Evolutionary conservation across 345 rosid species (phyloP), one percentile per base, ranked within the genome.

Genomic region (Ceriops tagal): DNA sequence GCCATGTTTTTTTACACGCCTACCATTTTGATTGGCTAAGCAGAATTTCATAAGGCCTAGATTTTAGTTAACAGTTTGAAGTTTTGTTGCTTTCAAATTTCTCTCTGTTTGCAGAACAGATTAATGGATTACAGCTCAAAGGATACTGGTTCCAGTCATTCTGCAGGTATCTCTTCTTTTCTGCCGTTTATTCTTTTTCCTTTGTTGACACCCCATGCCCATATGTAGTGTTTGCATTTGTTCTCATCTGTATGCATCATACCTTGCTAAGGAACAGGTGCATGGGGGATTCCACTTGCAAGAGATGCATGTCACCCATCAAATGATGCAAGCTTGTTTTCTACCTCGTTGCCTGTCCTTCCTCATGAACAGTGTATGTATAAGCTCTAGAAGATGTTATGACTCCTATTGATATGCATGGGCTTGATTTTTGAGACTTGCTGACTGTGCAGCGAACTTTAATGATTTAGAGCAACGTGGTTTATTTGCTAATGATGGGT

Each of bases 261-360:
- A 34, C 32, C 43, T 58, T 63, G 53, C 60, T 67, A 4, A 27
- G 35, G 75, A 60, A 75, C 73, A 76, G 75, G 80, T 76, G 81
- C 82, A 35, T 86, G 91, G 89, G 91, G 86, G 34, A 78, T 82
- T 61, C 79, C 83, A 18, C 65, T 30, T 30, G 81, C 85, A 70
- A 72, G 69, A 39, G 71, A 53, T 35, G 53, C 73, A 61, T 71
- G 71, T 78, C 79, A 71, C 63, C 71, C 90, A 19, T 78, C 91
- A 21, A 79, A 58, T 71, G 96, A 93, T 79, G 87, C 90, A 58
- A 73, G 86, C 82, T 69, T 93, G 75, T 93, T 93, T 79, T 93
- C 98, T 13, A 82, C 82, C 78, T 93, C 98, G 16, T 68, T 93
- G 69, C 98, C 97, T 32, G 91, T 87, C 69, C 89, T 93, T 66